Base-by-base conservation (phyloP, 805 yeast genomes). In the Candida coquimbonensis region DNA sequence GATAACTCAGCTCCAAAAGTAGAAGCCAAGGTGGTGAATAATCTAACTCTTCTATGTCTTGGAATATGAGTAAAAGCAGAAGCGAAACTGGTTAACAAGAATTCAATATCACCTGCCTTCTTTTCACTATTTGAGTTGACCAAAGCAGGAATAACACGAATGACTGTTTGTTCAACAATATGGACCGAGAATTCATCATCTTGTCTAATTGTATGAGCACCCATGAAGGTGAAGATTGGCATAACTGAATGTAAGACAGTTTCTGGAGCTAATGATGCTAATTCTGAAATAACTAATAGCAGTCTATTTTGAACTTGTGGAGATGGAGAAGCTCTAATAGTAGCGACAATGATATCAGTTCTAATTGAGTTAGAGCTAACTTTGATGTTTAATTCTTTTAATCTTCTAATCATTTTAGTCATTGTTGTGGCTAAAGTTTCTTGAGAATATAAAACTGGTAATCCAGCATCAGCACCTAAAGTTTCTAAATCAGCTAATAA, bases 201-300 rank as follows among this genome's bases (percentile, higher is more conserved):
- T 66, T 93, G 96, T 58, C 96, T 83, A 43, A 93, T 78, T 13
- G 97, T 90, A 59, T 89, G 95, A 12, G 98, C 96, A 49, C 99
- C 99, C 98, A 93, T 93, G 57, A 93, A 93, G 1, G 99, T 93
- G 71, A 93, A 93, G 43, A 93, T 91, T n/a, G 99, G 99, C 99
- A 93, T 93, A 9, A 93, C 96, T 2, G 96, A 86, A 66, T 93
- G 98, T 44, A 93, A 70, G 27, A 93, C 89, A 29, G 85, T 78
- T 59, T 91, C 97, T 9, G 98, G 96, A 12, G 91, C 86, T 46
- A 93, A 67, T 1, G 88, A 72, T 1, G 98, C 98, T 53, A 93
- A 69, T 41, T 88, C 83, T 3, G 97, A 85, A 53, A 93, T 81
- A 26, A 93, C 91, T 48, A 91, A 69, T 48, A 93, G 69, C 42